These are phyloP conservation scores for Cryptococcus hybrid DNA, from an alignment of 1,284 basidiomycete species.

Conservation along the genomic window DNA sequence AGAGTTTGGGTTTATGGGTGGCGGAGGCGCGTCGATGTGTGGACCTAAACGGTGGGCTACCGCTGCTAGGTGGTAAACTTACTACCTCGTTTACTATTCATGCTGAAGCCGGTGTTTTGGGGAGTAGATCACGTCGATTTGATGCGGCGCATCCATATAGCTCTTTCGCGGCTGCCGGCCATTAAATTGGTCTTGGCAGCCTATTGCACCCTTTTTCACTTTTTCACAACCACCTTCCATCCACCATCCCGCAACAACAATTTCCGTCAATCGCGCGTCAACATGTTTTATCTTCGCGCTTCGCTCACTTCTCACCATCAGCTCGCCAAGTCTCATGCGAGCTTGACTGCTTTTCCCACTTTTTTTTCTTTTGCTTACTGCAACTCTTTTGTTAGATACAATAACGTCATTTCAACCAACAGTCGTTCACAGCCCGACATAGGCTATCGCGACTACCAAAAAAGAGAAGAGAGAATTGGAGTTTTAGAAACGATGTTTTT, in stretches of 20 bases:
- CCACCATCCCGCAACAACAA: not conserved
- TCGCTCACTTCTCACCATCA: not conserved
- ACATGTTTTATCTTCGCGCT: constrained; percentile 2
- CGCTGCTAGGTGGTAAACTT: constrained; percentile 6
- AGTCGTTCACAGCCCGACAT: no score
- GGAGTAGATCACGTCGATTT: not conserved
- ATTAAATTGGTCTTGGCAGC: not conserved
- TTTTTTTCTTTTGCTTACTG: not conserved
- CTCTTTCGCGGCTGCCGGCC: not conserved
- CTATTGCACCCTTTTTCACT: not conserved
- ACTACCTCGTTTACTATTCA: no score
- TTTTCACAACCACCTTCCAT: not conserved
- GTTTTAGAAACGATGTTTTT: no score
- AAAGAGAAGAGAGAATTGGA: no score
- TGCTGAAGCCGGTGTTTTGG: no score
- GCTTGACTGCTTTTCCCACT: not conserved
- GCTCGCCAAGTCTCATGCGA: no score
- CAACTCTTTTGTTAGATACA: not conserved
- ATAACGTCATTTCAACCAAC: no score
- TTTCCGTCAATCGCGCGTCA: not conserved
- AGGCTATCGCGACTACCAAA: no score
- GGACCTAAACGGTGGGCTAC: constrained; percentile 16
- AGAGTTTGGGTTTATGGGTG: constrained; percentile 4
- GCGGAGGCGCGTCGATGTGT: not conserved
- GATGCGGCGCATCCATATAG: not conserved